phyloP scores from a whole-genome alignment of 148 eudicot species.

The Diospyros kaki region DNA sequence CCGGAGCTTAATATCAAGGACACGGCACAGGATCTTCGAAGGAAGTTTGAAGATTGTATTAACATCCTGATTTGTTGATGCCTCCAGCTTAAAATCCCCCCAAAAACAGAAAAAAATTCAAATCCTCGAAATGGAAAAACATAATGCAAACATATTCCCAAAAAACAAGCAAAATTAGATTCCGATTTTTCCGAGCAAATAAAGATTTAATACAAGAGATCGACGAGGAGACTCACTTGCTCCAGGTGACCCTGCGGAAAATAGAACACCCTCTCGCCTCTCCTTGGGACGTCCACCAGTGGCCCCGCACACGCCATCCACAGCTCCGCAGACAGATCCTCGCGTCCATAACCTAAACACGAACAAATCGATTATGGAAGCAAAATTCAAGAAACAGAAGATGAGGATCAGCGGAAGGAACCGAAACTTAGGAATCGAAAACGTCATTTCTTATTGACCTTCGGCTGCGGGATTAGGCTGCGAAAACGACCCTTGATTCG shows the following conservation, averaged over 20 bases:
- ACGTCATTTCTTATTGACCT: conserved; percentile 18
- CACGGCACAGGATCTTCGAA: conserved; percentile 83
- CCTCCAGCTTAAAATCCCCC: conserved; percentile 57
- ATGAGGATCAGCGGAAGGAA: not conserved
- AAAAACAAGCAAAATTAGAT: not conserved
- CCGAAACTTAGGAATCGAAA: not conserved
- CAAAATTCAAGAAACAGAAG: not conserved
- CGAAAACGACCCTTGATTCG: conserved; percentile 37
- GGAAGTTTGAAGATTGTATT: conserved; percentile 58
- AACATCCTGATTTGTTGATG: conserved; percentile 79
- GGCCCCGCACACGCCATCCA: conserved; percentile 99
- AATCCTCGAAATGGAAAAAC: not conserved
- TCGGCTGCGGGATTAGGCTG: conserved; percentile 35
- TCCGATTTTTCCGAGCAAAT: not conserved
- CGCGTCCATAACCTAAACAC: conserved; percentile 25
- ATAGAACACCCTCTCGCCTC: conserved; percentile 64
- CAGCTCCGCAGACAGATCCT: conserved; percentile 58
- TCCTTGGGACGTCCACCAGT: conserved; percentile 64
- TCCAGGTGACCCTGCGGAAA: conserved; percentile 97
- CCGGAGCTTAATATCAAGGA: conserved; percentile 53
- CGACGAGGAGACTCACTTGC: conserved; percentile 46
- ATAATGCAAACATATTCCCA: not conserved
- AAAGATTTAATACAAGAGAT: not conserved
- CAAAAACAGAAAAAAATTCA: conserved; percentile 4
- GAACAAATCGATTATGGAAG: conserved; percentile 1